Percentiles rank a stretch among this genome's conserved stretches.
phyloP scores from a whole-genome alignment of 805 yeast genomes.

The Cyberlindnera maritima region DNA sequence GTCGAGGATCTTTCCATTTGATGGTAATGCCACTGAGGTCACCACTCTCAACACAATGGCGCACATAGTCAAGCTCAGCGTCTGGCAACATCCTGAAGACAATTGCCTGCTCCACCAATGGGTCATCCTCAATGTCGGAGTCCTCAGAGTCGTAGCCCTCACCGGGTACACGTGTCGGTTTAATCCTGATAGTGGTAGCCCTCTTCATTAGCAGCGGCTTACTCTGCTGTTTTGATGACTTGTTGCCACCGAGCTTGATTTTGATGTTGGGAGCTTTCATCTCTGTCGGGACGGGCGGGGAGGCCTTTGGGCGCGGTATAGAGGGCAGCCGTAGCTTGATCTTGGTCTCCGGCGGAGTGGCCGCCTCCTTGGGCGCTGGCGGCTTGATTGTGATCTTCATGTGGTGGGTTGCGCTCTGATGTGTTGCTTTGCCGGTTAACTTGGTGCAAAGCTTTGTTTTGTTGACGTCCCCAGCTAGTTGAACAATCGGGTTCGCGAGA shows the following conservation, averaged over 20 bases:
- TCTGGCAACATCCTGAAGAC: conserved; percentile 72
- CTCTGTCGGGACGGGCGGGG: conserved; percentile 4
- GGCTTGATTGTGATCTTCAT: conserved; percentile 15
- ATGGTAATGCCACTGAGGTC: conserved; percentile 70
- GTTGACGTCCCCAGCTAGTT: neutral
- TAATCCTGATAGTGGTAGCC: conserved; percentile 35
- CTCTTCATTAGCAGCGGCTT: conserved; percentile 27
- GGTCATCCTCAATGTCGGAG: conserved; percentile 94
- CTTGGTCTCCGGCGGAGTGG: conserved; percentile 6
- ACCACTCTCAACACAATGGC: conserved; percentile 73
- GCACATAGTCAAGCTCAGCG: conserved; percentile 66
- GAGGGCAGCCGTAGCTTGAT: conserved; percentile 17
- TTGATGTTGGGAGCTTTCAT: conserved; percentile 11
- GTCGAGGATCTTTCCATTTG: conserved; percentile 78
- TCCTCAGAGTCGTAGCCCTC: conserved; percentile 98
- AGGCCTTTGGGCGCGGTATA: conserved; percentile 3
- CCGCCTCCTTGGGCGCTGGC: conserved; percentile 1
- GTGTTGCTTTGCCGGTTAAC: neutral
- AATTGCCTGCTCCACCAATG: conserved; percentile 83
- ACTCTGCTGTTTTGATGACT: conserved; percentile 1
- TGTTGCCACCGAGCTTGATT: conserved; percentile 13
- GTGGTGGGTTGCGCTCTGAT: neutral
- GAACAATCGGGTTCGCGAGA: conserved; percentile 2
- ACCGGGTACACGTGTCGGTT: conserved; percentile 72
- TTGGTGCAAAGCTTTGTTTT: neutral